Conservation (phyloP, 768 basidiomycete species). For the Phanerodontia chrysosporium region DNA sequence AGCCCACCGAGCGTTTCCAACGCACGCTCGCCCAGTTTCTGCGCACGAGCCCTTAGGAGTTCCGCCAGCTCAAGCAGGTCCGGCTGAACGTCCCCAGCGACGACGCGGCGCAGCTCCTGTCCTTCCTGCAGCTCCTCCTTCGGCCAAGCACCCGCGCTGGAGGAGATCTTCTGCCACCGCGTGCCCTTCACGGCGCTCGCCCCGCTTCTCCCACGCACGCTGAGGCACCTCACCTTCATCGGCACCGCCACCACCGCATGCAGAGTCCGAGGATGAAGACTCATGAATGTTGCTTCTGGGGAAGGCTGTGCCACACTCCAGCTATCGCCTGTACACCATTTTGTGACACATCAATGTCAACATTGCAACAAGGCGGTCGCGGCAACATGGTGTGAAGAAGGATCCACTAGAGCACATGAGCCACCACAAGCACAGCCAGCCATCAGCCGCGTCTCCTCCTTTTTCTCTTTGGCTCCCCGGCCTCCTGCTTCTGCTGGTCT, state of each 20-base stretch:
- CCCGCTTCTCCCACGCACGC: neutral
- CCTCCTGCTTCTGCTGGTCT: neutral
- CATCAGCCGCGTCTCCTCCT: neutral
- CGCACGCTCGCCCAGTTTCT: neutral
- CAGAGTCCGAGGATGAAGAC: neutral
- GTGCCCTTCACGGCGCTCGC: neutral
- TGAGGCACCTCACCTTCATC: neutral
- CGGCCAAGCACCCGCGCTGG: neutral
- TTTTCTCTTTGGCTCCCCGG: neutral
- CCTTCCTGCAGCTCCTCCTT: neutral
- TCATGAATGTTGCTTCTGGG: too few relatives aligned
- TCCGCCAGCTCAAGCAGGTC: neutral
- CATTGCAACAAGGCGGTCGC: too few relatives aligned
- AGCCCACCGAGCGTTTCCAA: neutral
- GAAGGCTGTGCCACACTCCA: too few relatives aligned
- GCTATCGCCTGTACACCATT: too few relatives aligned
- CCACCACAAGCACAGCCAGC: neutral
- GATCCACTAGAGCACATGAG: neutral
- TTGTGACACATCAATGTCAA: too few relatives aligned
- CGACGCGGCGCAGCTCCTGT: neutral
- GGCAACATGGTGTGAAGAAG: neutral
- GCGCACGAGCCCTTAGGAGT: neutral
- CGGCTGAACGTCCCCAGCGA: neutral
- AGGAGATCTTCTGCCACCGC: neutral
- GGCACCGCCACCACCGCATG: neutral